Conservation (phyloP, 2,329 filamentous ascomycete genomes). For the Penicillium sp. region DNA sequence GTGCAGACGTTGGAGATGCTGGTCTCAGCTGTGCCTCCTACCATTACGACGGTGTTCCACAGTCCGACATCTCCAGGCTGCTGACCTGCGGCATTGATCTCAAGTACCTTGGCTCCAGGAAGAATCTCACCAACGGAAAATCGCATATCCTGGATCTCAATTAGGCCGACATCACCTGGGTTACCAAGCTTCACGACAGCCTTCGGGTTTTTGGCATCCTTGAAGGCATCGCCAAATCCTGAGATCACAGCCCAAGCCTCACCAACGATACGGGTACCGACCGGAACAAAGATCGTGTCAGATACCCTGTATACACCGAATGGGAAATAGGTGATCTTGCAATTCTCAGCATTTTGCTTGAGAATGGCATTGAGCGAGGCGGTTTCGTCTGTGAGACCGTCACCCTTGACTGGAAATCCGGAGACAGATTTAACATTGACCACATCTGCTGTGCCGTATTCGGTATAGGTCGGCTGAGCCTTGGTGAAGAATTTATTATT, state of each 20-base stretch:
- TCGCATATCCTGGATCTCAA: slow-evolving; percentile 54
- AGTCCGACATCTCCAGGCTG: slow-evolving; percentile 52
- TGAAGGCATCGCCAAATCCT: slow-evolving; percentile 50
- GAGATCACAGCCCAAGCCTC: slow-evolving; percentile 56
- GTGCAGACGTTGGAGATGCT: slow-evolving; percentile 42
- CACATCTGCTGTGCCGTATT: slow-evolving; percentile 43
- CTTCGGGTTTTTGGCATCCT: slow-evolving; percentile 43
- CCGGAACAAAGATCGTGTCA: slow-evolving; percentile 48
- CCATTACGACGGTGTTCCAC: slow-evolving; percentile 49
- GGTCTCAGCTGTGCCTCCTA: slow-evolving; percentile 49
- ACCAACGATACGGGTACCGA: slow-evolving; percentile 54
- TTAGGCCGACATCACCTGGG: slow-evolving; percentile 50
- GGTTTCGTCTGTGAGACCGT: slow-evolving; percentile 44
- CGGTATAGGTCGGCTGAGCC: slow-evolving; percentile 45
- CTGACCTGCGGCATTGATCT: slow-evolving; percentile 52
- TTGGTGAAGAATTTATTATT: slow-evolving; percentile 44
- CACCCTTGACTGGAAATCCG: slow-evolving; percentile 42
- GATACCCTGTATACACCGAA: slow-evolving; percentile 43
- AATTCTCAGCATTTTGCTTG: slow-evolving; percentile 28
- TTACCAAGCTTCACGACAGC: slow-evolving; percentile 55
- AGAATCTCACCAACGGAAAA: slow-evolving; percentile 53
- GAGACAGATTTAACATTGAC: slow-evolving; percentile 50
- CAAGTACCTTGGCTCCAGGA: slow-evolving; percentile 46
- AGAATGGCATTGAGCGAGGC: slow-evolving; percentile 36
- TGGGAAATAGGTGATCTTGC: slow-evolving; percentile 35